Conservation (phyloP, 1,284 basidiomycete species). For the Trichosporon asahii region DNA sequence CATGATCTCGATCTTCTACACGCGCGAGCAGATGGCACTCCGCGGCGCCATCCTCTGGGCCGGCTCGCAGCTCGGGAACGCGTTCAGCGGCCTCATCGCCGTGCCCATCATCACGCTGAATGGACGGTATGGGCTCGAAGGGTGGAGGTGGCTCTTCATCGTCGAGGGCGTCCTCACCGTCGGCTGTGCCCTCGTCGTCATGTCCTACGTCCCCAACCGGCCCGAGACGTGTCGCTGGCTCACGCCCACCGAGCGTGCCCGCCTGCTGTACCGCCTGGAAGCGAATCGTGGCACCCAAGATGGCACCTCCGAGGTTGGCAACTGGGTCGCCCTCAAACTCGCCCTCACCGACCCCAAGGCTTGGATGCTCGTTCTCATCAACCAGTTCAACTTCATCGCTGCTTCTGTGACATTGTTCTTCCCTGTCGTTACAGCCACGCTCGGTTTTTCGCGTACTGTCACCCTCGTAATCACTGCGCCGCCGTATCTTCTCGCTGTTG, state of each 20-base stretch:
- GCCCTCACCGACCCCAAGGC: slow-evolving; percentile 44
- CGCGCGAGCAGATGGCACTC: slow-evolving; percentile 38
- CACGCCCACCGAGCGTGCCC: slow-evolving; percentile 34
- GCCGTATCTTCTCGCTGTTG: slow-evolving; percentile 44
- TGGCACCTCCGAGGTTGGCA: slow-evolving; percentile 31
- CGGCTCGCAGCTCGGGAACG: slow-evolving; percentile 47
- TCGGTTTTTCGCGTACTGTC: slow-evolving; percentile 46
- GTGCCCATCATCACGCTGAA: slow-evolving; percentile 37
- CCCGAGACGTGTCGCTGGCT: slow-evolving; percentile 37
- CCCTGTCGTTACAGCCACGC: slow-evolving; percentile 39
- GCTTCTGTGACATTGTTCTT: slow-evolving; percentile 45
- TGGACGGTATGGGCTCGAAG: slow-evolving; percentile 35
- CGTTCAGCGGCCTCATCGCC: slow-evolving; percentile 47
- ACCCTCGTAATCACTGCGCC: slow-evolving; percentile 48
- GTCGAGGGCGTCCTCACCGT: slow-evolving; percentile 31
- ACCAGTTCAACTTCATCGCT: slow-evolving; percentile 34
- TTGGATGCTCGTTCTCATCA: slow-evolving; percentile 32
- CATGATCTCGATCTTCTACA: slow-evolving; percentile 39
- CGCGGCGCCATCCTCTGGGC: slow-evolving; percentile 42
- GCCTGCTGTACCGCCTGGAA: slow-evolving; percentile 41
- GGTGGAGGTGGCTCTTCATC: slow-evolving; percentile 41
- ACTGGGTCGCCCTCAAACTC: slow-evolving; percentile 32
- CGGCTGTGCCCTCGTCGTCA: slow-evolving; percentile 34
- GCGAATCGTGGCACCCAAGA: slow-evolving; percentile 40
- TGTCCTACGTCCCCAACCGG: slow-evolving; percentile 41